phyloP scores from a whole-genome alignment of 257 asterid genomes.

The Capsicum chinense region DNA sequence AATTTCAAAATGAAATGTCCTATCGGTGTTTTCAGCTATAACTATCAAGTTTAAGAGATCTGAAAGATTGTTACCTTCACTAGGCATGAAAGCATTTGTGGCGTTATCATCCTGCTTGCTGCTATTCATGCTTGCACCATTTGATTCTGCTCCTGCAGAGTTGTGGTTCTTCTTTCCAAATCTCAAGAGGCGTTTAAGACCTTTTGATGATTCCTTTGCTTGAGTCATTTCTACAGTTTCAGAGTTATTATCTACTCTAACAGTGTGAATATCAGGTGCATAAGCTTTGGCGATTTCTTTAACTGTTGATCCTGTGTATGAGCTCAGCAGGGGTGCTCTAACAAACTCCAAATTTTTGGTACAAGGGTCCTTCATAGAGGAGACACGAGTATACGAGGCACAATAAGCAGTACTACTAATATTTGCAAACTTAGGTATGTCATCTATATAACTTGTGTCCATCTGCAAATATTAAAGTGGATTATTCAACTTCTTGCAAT shows the following conservation, averaged over 20 bases:
- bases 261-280: slow-evolving; percentile 49
- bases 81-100: slow-evolving; percentile 50
- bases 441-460: slow-evolving; percentile 45
- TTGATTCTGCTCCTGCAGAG: slow-evolving; percentile 67
- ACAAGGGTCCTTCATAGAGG: slow-evolving; percentile 73
- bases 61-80: slow-evolving; percentile 64
- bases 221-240: slow-evolving; percentile 53
- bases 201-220: slow-evolving; percentile 77
- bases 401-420: slow-evolving; percentile 45
- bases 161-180: slow-evolving; percentile 81
- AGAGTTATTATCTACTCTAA: slow-evolving; percentile 48
- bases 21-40: background rate
- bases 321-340: slow-evolving; percentile 46
- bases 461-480: slow-evolving; percentile 44
- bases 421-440: slow-evolving; percentile 41
- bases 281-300: slow-evolving; percentile 53
- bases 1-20: background rate
- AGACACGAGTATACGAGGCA: slow-evolving; percentile 68
- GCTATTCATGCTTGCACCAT: slow-evolving; percentile 51
- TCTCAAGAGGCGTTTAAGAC: slow-evolving; percentile 74
- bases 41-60: slow-evolving; percentile 26
- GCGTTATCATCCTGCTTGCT: slow-evolving; percentile 48
- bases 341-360: slow-evolving; percentile 53
- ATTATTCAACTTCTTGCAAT: background rate
- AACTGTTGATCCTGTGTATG: slow-evolving; percentile 44